Conservation (phyloP, 805 yeast species). For the Lachancea dasiensis region DNA sequence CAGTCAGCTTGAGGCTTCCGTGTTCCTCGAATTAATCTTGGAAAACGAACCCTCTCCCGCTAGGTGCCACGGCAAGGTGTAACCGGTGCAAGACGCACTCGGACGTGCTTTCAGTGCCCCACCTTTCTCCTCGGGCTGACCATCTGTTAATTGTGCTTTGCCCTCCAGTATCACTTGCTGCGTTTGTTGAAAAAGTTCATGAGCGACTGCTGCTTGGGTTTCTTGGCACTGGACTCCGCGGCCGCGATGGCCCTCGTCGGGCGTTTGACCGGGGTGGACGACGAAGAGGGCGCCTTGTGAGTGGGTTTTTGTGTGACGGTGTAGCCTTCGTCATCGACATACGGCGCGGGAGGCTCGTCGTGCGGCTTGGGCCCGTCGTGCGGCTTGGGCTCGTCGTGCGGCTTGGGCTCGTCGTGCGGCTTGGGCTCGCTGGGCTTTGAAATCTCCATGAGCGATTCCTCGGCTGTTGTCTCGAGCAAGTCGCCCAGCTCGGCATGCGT, state of each 20-base stretch:
- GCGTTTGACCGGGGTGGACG: slow-evolving; percentile 10
- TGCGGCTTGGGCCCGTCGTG: slow-evolving; percentile 10
- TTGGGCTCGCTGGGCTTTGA: neutral
- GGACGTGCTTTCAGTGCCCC: no score
- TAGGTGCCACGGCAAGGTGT: no score
- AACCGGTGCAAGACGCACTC: no score
- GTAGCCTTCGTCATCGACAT: slow-evolving; percentile 32
- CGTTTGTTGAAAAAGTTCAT: slow-evolving; percentile 28
- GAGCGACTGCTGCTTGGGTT: slow-evolving; percentile 27
- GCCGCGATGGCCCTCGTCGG: neutral
- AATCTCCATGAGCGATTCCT: slow-evolving; percentile 27
- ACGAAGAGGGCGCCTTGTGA: slow-evolving; percentile 11
- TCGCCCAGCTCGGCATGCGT: slow-evolving; percentile 22
- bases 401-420: neutral
- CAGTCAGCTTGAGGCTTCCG: no score
- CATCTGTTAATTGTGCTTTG: neutral
- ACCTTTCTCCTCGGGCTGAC: no score
- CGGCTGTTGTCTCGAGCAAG: slow-evolving; percentile 30
- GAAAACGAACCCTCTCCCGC: no score
- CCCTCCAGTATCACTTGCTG: neutral
- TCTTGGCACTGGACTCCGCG: slow-evolving; percentile 12
- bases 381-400: slow-evolving; percentile 1
- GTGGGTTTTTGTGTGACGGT: slow-evolving; percentile 26
- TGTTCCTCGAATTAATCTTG: no score
- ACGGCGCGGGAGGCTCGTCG: no score